A percentile compares a stretch with the other conserved stretches of the same genome.
Evolutionary conservation across 1,139 yeast species (phyloP).

Genomic region (Suhomyces bolitotheri): DNA sequence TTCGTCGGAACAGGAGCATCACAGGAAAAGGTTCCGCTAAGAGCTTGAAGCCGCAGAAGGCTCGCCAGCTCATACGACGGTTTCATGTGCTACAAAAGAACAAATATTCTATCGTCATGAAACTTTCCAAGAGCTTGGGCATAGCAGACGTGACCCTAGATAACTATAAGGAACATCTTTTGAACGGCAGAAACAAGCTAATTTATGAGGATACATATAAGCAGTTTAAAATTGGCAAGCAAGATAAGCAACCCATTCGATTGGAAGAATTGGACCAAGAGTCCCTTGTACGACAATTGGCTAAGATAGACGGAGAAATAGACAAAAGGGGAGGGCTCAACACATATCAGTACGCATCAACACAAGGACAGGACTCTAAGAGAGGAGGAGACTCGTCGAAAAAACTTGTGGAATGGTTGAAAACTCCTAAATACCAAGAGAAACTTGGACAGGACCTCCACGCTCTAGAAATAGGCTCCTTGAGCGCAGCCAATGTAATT

Average conservation of each 20-base stretch:
- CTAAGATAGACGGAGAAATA: slow-evolving; percentile 60
- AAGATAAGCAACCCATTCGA: slow-evolving; percentile 18
- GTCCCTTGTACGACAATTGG: slow-evolving; percentile 37
- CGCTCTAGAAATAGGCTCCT: slow-evolving; percentile 82
- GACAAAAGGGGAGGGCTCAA: slow-evolving; percentile 65
- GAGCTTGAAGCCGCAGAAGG: slow-evolving; percentile 62
- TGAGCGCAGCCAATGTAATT: slow-evolving; percentile 57
- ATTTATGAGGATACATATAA: slow-evolving; percentile 7
- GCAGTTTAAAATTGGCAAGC: slow-evolving; percentile 10
- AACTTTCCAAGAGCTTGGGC: slow-evolving; percentile 12
- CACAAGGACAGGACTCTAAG: slow-evolving; percentile 71
- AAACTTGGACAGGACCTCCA: slow-evolving; percentile 18
- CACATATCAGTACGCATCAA: slow-evolving; percentile 83
- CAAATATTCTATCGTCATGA: slow-evolving; percentile 37
- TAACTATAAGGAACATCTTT: slow-evolving; percentile 21
- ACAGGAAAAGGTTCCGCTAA: slow-evolving; percentile 25
- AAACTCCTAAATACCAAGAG: slow-evolving; percentile 14
- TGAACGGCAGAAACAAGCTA: neutral
- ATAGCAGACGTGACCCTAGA: slow-evolving; percentile 21
- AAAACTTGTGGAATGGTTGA: slow-evolving; percentile 68
- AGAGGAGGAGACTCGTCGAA: slow-evolving; percentile 94
- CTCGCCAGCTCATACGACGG: slow-evolving; percentile 66
- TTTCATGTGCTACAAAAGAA: slow-evolving; percentile 64
- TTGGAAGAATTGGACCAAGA: slow-evolving; percentile 20
- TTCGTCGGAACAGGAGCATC: slow-evolving; percentile 14